Conservation (phyloP, 768 basidiomycete species). For the Boletus subcaerulescens region DNA sequence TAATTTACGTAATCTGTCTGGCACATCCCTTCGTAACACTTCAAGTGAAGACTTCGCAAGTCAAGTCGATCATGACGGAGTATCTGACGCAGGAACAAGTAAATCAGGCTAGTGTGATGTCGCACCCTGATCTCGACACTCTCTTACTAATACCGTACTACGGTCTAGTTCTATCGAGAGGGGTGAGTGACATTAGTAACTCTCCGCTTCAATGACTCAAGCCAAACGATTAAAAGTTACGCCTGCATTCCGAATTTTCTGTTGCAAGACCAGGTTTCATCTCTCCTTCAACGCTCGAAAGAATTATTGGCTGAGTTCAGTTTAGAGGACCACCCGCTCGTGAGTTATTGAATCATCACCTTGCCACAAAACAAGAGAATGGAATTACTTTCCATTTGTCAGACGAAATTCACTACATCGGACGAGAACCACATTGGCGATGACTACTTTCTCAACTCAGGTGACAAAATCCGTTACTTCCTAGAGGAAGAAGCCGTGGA, state of each 20-base stretch:
- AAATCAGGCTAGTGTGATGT: slow-evolving; percentile 43
- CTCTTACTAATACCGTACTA: neutral
- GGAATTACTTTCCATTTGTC: neutral
- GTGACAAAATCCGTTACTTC: slow-evolving; percentile 95
- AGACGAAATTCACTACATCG: slow-evolving; percentile 89
- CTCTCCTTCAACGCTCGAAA: slow-evolving; percentile 68
- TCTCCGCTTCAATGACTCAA: neutral
- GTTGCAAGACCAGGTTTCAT: slow-evolving; percentile 48
- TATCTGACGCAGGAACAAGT: slow-evolving; percentile 58
- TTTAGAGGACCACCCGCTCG: slow-evolving; percentile 76
- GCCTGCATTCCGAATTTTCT: slow-evolving; percentile 77
- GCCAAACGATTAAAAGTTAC: slow-evolving; percentile 49
- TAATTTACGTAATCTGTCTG: neutral
- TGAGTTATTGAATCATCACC: slow-evolving; percentile 32
- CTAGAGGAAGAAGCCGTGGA: slow-evolving; percentile 87
- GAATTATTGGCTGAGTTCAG: slow-evolving; percentile 77
- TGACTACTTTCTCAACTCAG: slow-evolving; percentile 87
- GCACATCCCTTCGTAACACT: too few relatives aligned
- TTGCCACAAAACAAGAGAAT: neutral
- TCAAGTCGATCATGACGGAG: slow-evolving; percentile 21
- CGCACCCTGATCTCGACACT: neutral
- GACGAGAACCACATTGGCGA: slow-evolving; percentile 82
- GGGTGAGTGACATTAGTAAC: slow-evolving; percentile 40
- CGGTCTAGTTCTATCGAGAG: slow-evolving; percentile 50
- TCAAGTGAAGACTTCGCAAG: neutral